These are phyloP conservation scores for Ogataea methanolica DNA, from an alignment of 805 yeast species.

Conservation along the genomic window DNA sequence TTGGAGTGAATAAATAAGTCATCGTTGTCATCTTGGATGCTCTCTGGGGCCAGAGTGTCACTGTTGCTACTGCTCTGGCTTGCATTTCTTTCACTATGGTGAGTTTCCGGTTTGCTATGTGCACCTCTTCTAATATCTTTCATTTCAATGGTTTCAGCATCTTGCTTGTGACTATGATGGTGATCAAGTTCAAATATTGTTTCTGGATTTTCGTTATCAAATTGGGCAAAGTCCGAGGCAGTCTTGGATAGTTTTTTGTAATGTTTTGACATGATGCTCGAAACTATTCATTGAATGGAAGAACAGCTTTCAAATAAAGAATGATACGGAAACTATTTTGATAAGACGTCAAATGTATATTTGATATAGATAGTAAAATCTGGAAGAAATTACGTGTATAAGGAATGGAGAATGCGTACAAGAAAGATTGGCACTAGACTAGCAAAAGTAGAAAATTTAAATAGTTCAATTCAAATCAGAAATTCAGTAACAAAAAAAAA, in stretches of 20 bases:
- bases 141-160: not conserved
- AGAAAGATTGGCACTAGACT: too few species aligned
- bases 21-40: constrained; percentile 8
- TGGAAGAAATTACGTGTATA: too few species aligned
- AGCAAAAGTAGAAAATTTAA: too few species aligned
- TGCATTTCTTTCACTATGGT: constrained; percentile 6
- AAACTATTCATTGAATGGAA: too few species aligned
- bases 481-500: too few species aligned
- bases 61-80: not conserved
- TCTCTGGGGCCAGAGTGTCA: not conserved
- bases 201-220: constrained; percentile 11
- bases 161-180: constrained; percentile 4
- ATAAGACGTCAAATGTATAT: too few species aligned
- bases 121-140: not conserved
- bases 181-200: constrained; percentile 9
- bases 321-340: too few species aligned
- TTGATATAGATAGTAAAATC: too few species aligned
- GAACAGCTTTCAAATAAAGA: too few species aligned
- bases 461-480: too few species aligned
- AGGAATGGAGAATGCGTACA: too few species aligned
- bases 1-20: not conserved
- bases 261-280: constrained; percentile 1
- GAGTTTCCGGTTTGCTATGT: constrained; percentile 7
- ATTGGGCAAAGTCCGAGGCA: constrained; percentile 6
- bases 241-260: constrained; percentile 10